Percentiles rank a stretch among this genome's conserved stretches.
Evolutionary conservation across 1,284 basidiomycete species (phyloP).

Genomic region (Papiliotrema laurentii): DNA sequence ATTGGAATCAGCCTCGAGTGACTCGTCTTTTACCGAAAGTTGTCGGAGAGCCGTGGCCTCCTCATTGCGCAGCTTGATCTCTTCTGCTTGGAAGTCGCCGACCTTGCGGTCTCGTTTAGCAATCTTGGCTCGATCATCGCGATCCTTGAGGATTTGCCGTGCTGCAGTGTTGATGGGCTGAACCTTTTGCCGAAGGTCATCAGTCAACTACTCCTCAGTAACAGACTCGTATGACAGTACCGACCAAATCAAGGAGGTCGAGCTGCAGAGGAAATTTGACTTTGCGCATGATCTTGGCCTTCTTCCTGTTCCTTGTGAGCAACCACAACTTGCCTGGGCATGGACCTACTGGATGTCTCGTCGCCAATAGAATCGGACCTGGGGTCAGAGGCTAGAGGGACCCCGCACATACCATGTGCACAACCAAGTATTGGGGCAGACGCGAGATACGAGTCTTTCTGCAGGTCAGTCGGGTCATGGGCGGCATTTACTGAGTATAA

Average conservation of each 20-base stretch:
- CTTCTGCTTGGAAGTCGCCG: slow-evolving; percentile 46
- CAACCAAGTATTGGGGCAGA: slow-evolving; percentile 60
- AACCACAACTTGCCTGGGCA: not conserved
- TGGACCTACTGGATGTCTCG: slow-evolving; percentile 62
- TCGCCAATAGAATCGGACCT: slow-evolving; percentile 95
- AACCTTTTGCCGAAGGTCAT: slow-evolving; percentile 69
- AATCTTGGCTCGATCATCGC: slow-evolving; percentile 77
- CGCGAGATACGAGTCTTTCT: slow-evolving; percentile 71
- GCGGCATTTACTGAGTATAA: slow-evolving; percentile 60
- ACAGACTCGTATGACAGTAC: slow-evolving; percentile 6
- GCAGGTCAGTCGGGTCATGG: not conserved
- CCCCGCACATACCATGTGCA: slow-evolving; percentile 31
- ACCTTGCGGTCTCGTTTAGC: slow-evolving; percentile 59
- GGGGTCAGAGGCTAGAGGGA: slow-evolving; percentile 48
- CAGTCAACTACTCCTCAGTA: slow-evolving; percentile 52
- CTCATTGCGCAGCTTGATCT: slow-evolving; percentile 26
- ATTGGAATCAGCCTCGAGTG: slow-evolving; percentile 22
- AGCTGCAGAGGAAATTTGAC: slow-evolving; percentile 82
- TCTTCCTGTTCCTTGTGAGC: slow-evolving; percentile 53
- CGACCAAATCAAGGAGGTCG: slow-evolving; percentile 72
- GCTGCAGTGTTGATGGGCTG: slow-evolving; percentile 66
- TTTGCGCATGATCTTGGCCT: slow-evolving; percentile 90
- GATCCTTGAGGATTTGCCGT: slow-evolving; percentile 75
- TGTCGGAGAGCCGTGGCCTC: slow-evolving; percentile 43
- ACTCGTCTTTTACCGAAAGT: slow-evolving; percentile 4